Evolutionary conservation across 2,329 filamentous ascomycete species (phyloP).

Genomic region (Cadophora gregata): DNA sequence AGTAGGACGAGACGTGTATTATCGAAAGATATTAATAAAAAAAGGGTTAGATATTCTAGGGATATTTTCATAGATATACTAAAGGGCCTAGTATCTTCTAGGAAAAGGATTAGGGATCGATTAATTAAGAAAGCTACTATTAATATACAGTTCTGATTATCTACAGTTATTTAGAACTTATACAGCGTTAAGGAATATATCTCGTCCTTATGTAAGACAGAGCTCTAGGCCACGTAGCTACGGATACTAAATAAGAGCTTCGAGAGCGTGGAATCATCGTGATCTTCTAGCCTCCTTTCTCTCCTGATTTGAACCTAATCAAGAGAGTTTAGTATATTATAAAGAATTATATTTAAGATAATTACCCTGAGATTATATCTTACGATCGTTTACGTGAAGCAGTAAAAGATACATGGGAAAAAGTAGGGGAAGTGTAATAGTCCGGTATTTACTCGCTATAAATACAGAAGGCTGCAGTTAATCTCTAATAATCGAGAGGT

Average conservation of each 20-base stretch:
- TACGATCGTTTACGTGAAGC: conserved; percentile 11
- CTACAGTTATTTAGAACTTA: conserved; percentile 15
- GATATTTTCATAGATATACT: conserved; percentile 22
- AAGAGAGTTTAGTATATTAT: conserved; percentile 29
- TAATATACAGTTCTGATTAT: conserved; percentile 13
- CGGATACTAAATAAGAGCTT: conserved; percentile 21
- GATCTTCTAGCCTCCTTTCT: conserved; percentile 28
- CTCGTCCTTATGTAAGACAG: conserved; percentile 15
- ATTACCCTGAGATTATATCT: conserved; percentile 19
- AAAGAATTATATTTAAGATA: conserved; percentile 27
- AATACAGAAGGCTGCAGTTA: too few relatives aligned
- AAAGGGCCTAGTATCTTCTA: conserved; percentile 26
- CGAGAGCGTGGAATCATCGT: conserved; percentile 18
- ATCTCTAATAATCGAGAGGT: too few relatives aligned
- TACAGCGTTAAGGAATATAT: conserved; percentile 14
- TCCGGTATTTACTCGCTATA: too few relatives aligned
- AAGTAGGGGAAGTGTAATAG: too few relatives aligned
- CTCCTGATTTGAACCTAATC: conserved; percentile 27
- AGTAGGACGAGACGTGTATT: conserved; percentile 20
- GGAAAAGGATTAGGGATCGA: conserved; percentile 39
- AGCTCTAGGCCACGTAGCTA: conserved; percentile 11
- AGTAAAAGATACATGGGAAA: conserved; percentile 7
- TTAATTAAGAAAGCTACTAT: conserved; percentile 14
- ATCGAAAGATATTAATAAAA: conserved; percentile 19
- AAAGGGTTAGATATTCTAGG: conserved; percentile 29